These are phyloP conservation scores for Schwanniomyces sp. DNA, from an alignment of 805 yeast genomes.

Conservation along the genomic window DNA sequence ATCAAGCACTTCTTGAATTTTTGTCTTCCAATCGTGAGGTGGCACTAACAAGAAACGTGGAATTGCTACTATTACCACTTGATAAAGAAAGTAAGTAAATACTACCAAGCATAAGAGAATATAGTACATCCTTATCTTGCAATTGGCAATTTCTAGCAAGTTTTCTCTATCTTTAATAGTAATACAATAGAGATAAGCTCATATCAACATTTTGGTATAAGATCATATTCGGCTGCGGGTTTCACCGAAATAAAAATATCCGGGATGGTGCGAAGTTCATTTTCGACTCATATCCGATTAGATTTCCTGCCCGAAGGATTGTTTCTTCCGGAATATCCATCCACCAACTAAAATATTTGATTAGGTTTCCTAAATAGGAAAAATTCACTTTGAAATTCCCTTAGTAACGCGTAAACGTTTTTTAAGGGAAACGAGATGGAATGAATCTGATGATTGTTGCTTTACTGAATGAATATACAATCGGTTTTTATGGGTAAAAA, in stretches of 20 bases:
- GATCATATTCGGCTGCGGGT: too few relatives aligned
- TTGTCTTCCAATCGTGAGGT: slow-evolving; percentile 37
- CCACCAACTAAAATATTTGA: neutral
- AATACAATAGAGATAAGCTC: too few relatives aligned
- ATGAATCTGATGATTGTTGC: slow-evolving; percentile 3
- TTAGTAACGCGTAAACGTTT: neutral
- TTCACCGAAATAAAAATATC: too few relatives aligned
- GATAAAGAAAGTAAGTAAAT: slow-evolving; percentile 12
- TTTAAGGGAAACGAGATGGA: neutral
- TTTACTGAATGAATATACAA: neutral
- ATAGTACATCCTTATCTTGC: neutral
- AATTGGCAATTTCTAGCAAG: too few relatives aligned
- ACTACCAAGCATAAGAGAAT: slow-evolving; percentile 6
- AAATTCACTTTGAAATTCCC: slow-evolving; percentile 3
- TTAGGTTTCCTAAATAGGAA: slow-evolving; percentile 9
- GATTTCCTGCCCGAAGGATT: too few relatives aligned
- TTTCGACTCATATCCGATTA: too few relatives aligned
- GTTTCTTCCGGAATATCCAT: neutral
- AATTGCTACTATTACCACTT: slow-evolving; percentile 21
- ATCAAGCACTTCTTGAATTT: slow-evolving; percentile 29
- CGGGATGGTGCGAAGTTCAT: too few relatives aligned
- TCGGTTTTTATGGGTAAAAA: neutral
- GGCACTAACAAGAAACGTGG: slow-evolving; percentile 40
- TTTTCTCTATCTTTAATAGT: too few relatives aligned
- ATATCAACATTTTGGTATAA: too few relatives aligned